Evolutionary conservation across 2,329 filamentous ascomycete species (phyloP).

Genomic region (Fusarium longipes): DNA sequence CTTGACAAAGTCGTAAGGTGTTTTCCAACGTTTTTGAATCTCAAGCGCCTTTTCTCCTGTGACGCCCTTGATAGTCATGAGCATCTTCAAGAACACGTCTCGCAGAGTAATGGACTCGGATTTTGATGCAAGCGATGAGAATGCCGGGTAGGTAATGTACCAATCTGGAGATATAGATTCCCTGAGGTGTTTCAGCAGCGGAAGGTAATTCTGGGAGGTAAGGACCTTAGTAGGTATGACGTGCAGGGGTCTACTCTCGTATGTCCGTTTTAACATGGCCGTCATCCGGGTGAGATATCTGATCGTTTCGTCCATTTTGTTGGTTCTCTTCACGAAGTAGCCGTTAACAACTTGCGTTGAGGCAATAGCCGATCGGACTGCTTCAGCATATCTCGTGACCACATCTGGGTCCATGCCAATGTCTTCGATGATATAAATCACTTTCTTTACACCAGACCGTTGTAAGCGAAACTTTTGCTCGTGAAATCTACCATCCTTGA

Average conservation of each 20-base stretch:
- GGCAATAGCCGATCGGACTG: slow-evolving; percentile 78
- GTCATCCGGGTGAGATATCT: slow-evolving; percentile 81
- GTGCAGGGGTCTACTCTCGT: slow-evolving; percentile 67
- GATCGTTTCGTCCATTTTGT: slow-evolving; percentile 81
- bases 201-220: slow-evolving; percentile 73
- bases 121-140: slow-evolving; percentile 79
- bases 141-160: slow-evolving; percentile 76
- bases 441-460: slow-evolving; percentile 78
- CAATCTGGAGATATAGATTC: slow-evolving; percentile 62
- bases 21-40: slow-evolving; percentile 82
- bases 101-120: slow-evolving; percentile 78
- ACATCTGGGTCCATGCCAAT: slow-evolving; percentile 68
- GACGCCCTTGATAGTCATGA: slow-evolving; percentile 82
- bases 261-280: slow-evolving; percentile 71
- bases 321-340: slow-evolving; percentile 81
- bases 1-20: slow-evolving; percentile 76
- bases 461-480: slow-evolving; percentile 86
- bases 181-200: slow-evolving; percentile 69
- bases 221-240: slow-evolving; percentile 75
- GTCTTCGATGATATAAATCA: slow-evolving; percentile 83
- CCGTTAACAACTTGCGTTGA: slow-evolving; percentile 82
- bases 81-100: slow-evolving; percentile 84
- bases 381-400: slow-evolving; percentile 70
- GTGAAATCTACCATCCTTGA: slow-evolving; percentile 84
- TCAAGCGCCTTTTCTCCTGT: slow-evolving; percentile 83